These are phyloP conservation scores for Dendrobium nobile DNA, from an alignment of 106 monocot genomes.

Conservation along the genomic window DNA sequence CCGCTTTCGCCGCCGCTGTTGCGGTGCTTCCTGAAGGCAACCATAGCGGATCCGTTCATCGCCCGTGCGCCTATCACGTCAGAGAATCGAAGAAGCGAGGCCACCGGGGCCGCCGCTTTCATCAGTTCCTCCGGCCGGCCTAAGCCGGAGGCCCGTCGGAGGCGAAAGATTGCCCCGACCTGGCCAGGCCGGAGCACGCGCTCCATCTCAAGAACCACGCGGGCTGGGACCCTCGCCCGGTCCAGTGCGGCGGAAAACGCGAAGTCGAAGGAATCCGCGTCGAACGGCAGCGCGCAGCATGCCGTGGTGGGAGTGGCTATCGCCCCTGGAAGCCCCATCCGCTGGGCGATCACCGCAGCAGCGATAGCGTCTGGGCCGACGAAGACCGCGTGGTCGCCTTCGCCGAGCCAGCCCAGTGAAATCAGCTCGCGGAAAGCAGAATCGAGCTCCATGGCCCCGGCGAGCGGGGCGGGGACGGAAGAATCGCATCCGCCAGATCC, in stretches of 20 bases:
- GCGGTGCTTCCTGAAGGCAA: constrained; percentile 27
- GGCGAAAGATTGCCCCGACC: constrained; percentile 22
- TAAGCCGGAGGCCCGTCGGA: neutral
- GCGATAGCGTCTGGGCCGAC: constrained; percentile 13
- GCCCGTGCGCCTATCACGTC: constrained; percentile 21
- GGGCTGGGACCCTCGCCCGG: constrained; percentile 33
- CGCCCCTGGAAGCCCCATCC: neutral
- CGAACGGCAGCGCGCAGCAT: constrained; percentile 27
- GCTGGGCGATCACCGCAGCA: constrained; percentile 2
- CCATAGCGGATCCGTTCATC: constrained; percentile 21
- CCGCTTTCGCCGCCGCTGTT: neutral
- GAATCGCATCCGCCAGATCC: constrained; percentile 12
- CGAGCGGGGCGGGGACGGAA: neutral
- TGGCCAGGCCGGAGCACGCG: constrained; percentile 30
- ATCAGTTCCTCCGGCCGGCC: constrained; percentile 14
- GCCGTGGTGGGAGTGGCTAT: constrained; percentile 11
- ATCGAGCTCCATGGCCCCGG: constrained; percentile 16
- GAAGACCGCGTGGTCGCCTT: constrained; percentile 17
- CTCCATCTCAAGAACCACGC: constrained; percentile 35
- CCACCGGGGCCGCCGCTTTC: constrained; percentile 26
- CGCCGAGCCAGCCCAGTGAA: constrained; percentile 13
- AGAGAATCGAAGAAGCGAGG: constrained; percentile 23
- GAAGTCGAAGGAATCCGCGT: constrained; percentile 24
- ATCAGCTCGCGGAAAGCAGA: constrained; percentile 20
- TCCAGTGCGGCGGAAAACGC: constrained; percentile 25